Conservation (phyloP, 108 stramenopile genomes). For the Stephanodiscus minutulus region DNA sequence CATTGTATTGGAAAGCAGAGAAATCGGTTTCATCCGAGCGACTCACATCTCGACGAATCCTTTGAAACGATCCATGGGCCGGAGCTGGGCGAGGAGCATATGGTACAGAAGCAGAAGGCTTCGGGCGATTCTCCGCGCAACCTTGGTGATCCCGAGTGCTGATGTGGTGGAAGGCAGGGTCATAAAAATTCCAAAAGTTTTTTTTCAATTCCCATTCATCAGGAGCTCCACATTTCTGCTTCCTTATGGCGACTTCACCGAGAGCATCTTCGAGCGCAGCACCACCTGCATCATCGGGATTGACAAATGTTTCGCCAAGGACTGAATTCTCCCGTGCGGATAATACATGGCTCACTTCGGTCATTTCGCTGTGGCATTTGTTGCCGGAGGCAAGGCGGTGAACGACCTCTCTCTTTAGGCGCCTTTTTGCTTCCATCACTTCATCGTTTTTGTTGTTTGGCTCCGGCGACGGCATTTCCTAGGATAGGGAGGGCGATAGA, state of each 20-base stretch:
- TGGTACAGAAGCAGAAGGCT: constrained; percentile 41
- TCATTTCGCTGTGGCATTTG: constrained; percentile 80
- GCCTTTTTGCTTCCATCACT: constrained; percentile 67
- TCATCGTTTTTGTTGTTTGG: constrained; percentile 50
- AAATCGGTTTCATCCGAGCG: background rate
- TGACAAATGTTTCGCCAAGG: constrained; percentile 48
- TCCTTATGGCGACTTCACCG: constrained; percentile 71
- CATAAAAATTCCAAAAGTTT: constrained; percentile 75
- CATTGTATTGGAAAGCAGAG: background rate
- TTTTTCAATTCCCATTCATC: constrained; percentile 76
- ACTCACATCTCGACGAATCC: constrained; percentile 67
- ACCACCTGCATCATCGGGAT: constrained; percentile 84
- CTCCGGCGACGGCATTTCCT: constrained; percentile 71
- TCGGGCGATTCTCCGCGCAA: constrained; percentile 74
- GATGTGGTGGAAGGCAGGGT: constrained; percentile 83
- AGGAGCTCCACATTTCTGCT: constrained; percentile 61
- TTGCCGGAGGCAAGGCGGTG: constrained; percentile 78
- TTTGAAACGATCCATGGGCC: constrained; percentile 60
- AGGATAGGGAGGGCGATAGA: background rate
- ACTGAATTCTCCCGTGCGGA: constrained; percentile 37
- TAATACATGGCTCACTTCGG: constrained; percentile 71
- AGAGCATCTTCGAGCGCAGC: constrained; percentile 77
- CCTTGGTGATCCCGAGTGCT: constrained; percentile 68
- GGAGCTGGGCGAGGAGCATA: constrained; percentile 66
- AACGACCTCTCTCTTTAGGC: constrained; percentile 77